Conservation (phyloP, 805 yeast genomes). For the Saturnispora bothae region DNA sequence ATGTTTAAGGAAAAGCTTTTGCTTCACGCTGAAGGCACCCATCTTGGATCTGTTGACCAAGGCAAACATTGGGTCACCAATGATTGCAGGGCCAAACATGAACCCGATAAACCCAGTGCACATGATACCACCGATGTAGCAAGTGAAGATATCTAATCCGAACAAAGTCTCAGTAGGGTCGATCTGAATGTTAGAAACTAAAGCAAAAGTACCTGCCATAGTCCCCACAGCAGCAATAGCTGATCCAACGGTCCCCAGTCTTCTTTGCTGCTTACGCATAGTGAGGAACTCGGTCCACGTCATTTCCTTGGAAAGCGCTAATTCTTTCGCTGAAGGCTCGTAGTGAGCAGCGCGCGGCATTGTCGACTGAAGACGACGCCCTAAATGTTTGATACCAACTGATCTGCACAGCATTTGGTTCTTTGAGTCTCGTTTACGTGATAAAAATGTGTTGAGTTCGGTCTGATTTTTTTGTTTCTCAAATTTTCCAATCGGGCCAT, state of each 20-base stretch:
- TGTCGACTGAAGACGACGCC: constrained; percentile 2
- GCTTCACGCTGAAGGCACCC: constrained; percentile 44
- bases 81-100: constrained; percentile 65
- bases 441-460: too few relatives aligned
- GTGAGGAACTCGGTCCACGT: constrained; percentile 76
- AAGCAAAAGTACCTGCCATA: constrained; percentile 58
- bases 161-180: constrained; percentile 83
- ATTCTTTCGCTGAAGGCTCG: constrained; percentile 17
- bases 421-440: too few relatives aligned
- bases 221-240: constrained; percentile 57
- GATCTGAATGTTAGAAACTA: constrained; percentile 69
- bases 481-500: too few relatives aligned
- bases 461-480: too few relatives aligned
- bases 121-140: constrained; percentile 63
- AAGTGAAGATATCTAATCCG: constrained; percentile 85
- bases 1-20: constrained; percentile 63
- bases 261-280: constrained; percentile 66
- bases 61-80: constrained; percentile 63
- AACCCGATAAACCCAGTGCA: constrained; percentile 70
- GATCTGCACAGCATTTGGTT: not conserved
- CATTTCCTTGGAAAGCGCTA: constrained; percentile 24
- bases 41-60: constrained; percentile 38
- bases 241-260: constrained; percentile 59
- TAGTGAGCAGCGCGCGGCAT: not conserved
- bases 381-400: constrained; percentile 2